phyloP scores from a whole-genome alignment of 2,329 filamentous ascomycete genomes.

The Pseudocercospora eumusae region DNA sequence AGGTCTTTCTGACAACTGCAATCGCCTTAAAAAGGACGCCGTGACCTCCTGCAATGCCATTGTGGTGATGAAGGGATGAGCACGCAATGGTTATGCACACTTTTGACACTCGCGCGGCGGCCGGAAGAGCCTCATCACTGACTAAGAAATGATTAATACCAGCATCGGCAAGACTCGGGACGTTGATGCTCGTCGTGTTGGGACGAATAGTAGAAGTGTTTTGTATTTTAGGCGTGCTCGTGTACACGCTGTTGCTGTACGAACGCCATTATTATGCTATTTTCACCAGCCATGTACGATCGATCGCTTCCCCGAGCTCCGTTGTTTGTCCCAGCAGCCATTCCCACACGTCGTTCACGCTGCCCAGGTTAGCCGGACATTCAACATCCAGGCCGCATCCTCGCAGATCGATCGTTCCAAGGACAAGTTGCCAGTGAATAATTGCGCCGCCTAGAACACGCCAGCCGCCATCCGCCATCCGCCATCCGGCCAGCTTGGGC shows the following conservation, averaged over 20 bases:
- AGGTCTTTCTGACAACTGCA: constrained; percentile 27
- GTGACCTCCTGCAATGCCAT: constrained; percentile 41
- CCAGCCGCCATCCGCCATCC: too few species aligned
- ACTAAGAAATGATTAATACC: not conserved
- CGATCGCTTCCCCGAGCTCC: not conserved
- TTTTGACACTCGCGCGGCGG: constrained; percentile 1
- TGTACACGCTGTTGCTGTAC: not conserved
- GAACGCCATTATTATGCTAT: constrained; percentile 6
- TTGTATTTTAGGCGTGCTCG: not conserved
- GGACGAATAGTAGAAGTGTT: not conserved
- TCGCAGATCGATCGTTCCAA: not conserved
- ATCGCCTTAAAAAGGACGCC: constrained; percentile 33
- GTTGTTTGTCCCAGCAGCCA: not conserved
- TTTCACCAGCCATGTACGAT: constrained; percentile 7
- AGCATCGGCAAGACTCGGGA: not conserved
- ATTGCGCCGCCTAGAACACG: constrained; percentile 4
- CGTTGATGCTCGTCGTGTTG: not conserved
- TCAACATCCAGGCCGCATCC: not conserved
- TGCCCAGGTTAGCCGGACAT: not conserved
- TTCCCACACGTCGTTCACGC: not conserved
- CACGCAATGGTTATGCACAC: not conserved
- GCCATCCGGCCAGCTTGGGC: not conserved
- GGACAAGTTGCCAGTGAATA: not conserved
- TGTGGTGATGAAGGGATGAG: constrained; percentile 11
- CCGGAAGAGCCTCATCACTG: not conserved